A percentile compares a stretch with the other conserved stretches of the same genome.
Evolutionary conservation across 176 grass and related monocot genomes (phyloP).

Genomic region (Phoenix roebelenii): DNA sequence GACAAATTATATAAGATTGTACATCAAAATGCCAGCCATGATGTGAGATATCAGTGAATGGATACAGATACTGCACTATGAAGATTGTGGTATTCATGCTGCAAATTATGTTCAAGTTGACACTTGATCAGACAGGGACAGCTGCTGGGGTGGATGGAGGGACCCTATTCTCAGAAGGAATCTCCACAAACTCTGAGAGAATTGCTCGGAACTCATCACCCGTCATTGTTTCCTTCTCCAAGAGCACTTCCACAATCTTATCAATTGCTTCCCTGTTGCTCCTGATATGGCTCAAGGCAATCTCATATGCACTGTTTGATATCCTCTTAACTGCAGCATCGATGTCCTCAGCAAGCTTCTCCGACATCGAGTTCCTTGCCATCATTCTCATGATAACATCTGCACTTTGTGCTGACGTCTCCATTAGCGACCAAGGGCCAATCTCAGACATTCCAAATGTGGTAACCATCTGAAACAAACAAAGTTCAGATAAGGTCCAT

Average conservation of each 20-base stretch:
- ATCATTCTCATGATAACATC: conserved; percentile 14
- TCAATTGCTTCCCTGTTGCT: conserved; percentile 88
- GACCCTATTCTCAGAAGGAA: conserved; percentile 78
- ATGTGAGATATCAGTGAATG: too few species aligned
- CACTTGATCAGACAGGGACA: neutral
- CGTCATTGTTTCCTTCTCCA: conserved; percentile 81
- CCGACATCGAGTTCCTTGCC: conserved; percentile 7
- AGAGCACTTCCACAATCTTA: conserved; percentile 86
- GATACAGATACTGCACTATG: too few species aligned
- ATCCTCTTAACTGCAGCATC: conserved; percentile 6
- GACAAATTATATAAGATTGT: too few species aligned
- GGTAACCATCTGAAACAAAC: conserved; percentile 66
- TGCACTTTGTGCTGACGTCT: conserved; percentile 31
- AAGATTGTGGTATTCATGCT: too few species aligned
- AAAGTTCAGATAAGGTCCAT: too few species aligned
- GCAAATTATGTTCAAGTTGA: too few species aligned
- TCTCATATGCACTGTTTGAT: conserved; percentile 4
- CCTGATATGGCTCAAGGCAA: conserved; percentile 6
- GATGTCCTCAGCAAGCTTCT: conserved; percentile 9
- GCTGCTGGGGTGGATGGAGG: conserved; percentile 31
- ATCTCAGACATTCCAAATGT: conserved; percentile 97
- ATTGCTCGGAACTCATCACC: conserved; percentile 89
- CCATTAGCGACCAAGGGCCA: conserved; percentile 97
- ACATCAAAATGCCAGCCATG: too few species aligned
- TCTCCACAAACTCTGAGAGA: conserved; percentile 90